Evolutionary conservation across 2,329 filamentous ascomycete species (phyloP).

Genomic region (Elsinoe necatrix): DNA sequence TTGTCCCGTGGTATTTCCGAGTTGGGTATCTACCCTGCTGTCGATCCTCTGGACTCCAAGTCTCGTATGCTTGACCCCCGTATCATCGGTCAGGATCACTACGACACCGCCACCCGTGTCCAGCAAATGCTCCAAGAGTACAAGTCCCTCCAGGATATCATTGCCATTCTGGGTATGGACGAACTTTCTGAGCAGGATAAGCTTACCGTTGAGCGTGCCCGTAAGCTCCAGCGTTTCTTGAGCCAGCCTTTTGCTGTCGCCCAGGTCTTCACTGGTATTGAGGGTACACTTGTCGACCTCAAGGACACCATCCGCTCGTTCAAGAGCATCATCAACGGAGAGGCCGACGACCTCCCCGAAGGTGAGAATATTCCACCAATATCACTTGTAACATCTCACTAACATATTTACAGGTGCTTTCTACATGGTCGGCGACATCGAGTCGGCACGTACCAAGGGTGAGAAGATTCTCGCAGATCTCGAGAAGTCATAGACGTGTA

Average conservation of each 20-base stretch:
- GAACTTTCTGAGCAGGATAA: constrained; percentile 98
- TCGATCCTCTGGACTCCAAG: constrained; percentile 99
- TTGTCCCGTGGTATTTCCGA: constrained; percentile 99
- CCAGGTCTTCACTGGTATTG: constrained; percentile 82
- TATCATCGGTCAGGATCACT: constrained; percentile 97
- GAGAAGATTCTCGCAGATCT: constrained; percentile 99
- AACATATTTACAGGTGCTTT: constrained; percentile 48
- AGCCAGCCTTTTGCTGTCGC: constrained; percentile 95
- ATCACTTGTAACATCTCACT: neutral
- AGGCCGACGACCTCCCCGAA: constrained; percentile 93
- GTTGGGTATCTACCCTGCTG: constrained; percentile 99
- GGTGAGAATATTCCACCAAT: constrained; percentile 47
- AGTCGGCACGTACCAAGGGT: constrained; percentile 88
- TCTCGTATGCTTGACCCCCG: constrained; percentile 99
- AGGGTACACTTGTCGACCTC: constrained; percentile 93
- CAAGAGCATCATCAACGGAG: constrained; percentile 92
- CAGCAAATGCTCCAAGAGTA: constrained; percentile 99
- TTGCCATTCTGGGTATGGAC: constrained; percentile 99
- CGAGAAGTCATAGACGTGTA: constrained; percentile 39
- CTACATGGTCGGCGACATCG: constrained; percentile 98
- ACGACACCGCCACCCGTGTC: constrained; percentile 85
- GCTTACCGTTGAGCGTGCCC: constrained; percentile 99
- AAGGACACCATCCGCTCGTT: constrained; percentile 98
- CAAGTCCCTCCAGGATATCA: constrained; percentile 99
- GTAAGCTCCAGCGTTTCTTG: constrained; percentile 99